Base-by-base conservation (phyloP, 495 filamentous ascomycete species). In the Annulohypoxylon moriforme region DNA sequence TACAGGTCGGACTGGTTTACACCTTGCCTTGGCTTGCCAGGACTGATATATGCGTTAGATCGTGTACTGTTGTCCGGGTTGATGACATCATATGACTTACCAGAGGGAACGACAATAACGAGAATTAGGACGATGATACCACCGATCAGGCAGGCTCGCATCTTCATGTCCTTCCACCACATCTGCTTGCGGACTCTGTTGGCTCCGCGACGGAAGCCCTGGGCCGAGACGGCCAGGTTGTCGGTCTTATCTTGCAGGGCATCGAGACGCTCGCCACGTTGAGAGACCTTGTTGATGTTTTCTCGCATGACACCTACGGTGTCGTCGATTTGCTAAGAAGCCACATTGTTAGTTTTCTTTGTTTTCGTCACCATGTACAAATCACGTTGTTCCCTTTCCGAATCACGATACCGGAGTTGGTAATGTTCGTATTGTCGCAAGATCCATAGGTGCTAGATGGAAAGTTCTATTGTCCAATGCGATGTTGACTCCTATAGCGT, bases 141-240 rank as follows among this genome's bases (percentile, higher is more conserved):
- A 62, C 90, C 85, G 66, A 94, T 91, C 75, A 99, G 84, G 80
- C 94, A 98, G 83, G 98, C 96, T 76, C 95, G 90, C 96, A 98
- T 99, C 88, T 97, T 97, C 94, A 98, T 97, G 81, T 99, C 95
- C 88, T 87, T 87, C 85, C 85, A 87, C 85, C 85, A 87, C 85
- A 97, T 97, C 78, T 94, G 85, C 88, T 98, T 98, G 74, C 95
- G 89, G 64, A 98, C 95, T 71, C 93, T 87, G 83, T 98, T 98
- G 75, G 96, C 96, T 65, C 96, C 94, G 62, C 94, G 90, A 73
- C 94, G 93, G 88, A 99, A 99, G 56, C 92, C 92, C 80, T 96
- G 93, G 65, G 96, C 94, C 33, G 93, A 94, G 64, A 88, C 86
- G 42, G 93, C 92, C 69, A 99, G 88, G 81, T 95, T 93, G 83